Evolutionary conservation across 306 rosid species (phyloP).

Genomic region (Carpinus fangiana): DNA sequence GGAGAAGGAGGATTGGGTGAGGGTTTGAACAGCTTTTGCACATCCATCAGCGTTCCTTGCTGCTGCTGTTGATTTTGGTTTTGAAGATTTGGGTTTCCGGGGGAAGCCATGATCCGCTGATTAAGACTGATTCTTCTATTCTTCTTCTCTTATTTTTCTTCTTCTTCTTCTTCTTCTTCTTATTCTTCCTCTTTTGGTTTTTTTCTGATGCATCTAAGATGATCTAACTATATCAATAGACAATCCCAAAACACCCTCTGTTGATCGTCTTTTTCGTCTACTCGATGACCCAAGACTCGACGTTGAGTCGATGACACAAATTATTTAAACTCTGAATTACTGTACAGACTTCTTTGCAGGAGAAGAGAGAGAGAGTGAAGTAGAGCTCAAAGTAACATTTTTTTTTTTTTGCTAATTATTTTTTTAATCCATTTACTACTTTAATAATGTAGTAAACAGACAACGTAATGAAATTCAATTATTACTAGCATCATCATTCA

Average conservation of each 20-base stretch:
- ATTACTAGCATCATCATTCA: neutral
- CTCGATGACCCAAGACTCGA: neutral
- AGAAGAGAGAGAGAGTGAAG: no score
- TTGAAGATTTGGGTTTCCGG: constrained; percentile 49
- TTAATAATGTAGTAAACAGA: neutral
- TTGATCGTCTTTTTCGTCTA: neutral
- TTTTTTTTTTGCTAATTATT: no score
- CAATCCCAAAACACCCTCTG: neutral
- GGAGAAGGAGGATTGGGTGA: constrained; percentile 29
- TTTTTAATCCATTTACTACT: no score
- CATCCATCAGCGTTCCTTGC: constrained; percentile 43
- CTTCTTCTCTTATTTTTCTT: neutral
- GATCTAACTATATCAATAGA: neutral
- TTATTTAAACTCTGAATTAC: no score
- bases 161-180: neutral
- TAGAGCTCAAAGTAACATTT: no score
- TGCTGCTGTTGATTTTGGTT: constrained; percentile 21
- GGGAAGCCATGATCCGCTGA: constrained; percentile 44
- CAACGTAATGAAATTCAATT: neutral
- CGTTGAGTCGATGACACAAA: no score
- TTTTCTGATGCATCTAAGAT: neutral
- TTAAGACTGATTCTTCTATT: neutral
- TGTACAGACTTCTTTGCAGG: no score
- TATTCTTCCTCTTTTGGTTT: neutral
- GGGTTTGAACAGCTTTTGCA: constrained; percentile 53